Conservation (phyloP, 2,329 filamentous ascomycete genomes). For the Cladosporium sp. region DNA sequence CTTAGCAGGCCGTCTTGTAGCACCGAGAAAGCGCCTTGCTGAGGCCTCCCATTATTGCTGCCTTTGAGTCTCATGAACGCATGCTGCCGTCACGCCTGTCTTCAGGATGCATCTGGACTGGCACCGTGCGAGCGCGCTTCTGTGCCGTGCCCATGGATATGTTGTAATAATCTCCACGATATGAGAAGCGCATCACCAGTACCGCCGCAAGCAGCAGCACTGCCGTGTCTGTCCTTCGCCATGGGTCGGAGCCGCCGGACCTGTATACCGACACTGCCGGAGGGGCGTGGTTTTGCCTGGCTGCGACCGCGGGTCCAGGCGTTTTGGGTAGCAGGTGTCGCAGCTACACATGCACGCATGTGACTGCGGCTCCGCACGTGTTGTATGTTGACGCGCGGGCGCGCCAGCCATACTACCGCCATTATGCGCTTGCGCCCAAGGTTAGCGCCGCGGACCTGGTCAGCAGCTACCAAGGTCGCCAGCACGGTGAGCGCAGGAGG, state of each 20-base stretch:
- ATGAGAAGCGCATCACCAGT: not conserved
- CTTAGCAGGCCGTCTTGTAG: not conserved
- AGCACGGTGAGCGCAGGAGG: constrained; percentile 7
- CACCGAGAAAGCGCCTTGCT: constrained; percentile 16
- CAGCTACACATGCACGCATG: constrained; percentile 1
- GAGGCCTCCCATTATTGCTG: not conserved
- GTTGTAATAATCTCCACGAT: not conserved
- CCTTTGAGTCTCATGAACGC: not conserved
- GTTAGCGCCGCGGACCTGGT: constrained; percentile 16
- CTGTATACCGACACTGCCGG: constrained; percentile 5
- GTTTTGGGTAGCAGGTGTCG: not conserved
- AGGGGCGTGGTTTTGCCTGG: constrained; percentile 1
- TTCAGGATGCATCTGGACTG: not conserved
- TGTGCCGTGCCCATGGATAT: not conserved
- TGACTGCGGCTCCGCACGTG: constrained; percentile 18
- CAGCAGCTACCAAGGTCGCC: constrained; percentile 13
- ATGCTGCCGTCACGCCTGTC: constrained; percentile 4
- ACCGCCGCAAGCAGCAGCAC: not conserved
- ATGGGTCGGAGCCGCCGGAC: constrained; percentile 10
- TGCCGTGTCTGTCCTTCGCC: not conserved
- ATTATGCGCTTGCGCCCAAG: constrained; percentile 16
- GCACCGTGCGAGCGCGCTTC: not conserved
- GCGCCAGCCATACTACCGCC: constrained; percentile 11
- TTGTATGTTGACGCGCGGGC: constrained; percentile 17
- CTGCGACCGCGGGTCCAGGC: constrained; percentile 6